phyloP scores from a whole-genome alignment of 2,329 filamentous ascomycete species.

The Trichocomaceae sp. region DNA sequence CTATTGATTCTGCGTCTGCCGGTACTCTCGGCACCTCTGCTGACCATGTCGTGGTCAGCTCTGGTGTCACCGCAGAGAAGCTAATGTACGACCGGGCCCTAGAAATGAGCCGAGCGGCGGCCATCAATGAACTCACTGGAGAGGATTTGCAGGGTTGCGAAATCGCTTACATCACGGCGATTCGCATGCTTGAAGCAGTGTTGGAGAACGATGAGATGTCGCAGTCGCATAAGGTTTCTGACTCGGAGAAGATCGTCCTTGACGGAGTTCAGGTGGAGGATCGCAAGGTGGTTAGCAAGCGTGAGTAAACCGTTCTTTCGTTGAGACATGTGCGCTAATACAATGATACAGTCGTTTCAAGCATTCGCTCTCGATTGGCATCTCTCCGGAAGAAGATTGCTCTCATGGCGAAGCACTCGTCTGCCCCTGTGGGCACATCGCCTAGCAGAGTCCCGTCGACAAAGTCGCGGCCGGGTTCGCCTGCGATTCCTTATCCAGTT shows the following conservation, averaged over 20 bases:
- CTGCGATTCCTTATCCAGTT: conserved; percentile 21
- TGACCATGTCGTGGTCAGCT: conserved; percentile 75
- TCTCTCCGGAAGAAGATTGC: conserved; percentile 46
- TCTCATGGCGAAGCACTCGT: conserved; percentile 41
- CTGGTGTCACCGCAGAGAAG: conserved; percentile 89
- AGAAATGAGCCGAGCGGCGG: conserved; percentile 91
- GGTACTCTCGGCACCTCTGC: conserved; percentile 57
- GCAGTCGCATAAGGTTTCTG: conserved; percentile 22
- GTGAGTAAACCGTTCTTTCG: conserved; percentile 31
- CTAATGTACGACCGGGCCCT: conserved; percentile 96
- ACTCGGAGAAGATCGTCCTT: conserved; percentile 32
- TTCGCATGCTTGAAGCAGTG: conserved; percentile 90
- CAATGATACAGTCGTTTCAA: conserved; percentile 40
- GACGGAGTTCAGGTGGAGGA: conserved; percentile 43
- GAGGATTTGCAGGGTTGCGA: conserved; percentile 84
- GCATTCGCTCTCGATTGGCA: conserved; percentile 43
- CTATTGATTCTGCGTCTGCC: conserved; percentile 50
- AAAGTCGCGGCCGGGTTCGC: conserved; percentile 26
- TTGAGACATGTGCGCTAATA: not conserved
- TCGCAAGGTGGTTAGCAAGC: conserved; percentile 43
- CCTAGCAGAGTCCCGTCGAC: conserved; percentile 25
- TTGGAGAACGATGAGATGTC: conserved; percentile 69
- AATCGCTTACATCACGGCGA: conserved; percentile 85
- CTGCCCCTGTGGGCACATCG: conserved; percentile 31
- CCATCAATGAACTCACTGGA: conserved; percentile 91